These are phyloP conservation scores for Lactarius deliciosus DNA, from an alignment of 768 basidiomycete genomes.

Conservation along the genomic window DNA sequence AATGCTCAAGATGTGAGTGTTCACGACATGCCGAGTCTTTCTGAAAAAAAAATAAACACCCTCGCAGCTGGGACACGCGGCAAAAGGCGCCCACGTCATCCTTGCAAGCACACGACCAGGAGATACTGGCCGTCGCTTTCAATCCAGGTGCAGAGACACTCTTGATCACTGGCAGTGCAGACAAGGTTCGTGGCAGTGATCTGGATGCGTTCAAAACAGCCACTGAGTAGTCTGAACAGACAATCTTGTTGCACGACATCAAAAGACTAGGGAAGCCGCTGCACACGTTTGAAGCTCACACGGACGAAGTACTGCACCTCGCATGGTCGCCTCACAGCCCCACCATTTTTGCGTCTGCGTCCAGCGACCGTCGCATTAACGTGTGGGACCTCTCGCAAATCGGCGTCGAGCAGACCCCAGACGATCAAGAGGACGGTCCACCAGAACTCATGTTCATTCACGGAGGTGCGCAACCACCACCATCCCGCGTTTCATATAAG, in stretches of 20 bases:
- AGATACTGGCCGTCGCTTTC: conserved; percentile 89
- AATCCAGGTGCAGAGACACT: conserved; percentile 79
- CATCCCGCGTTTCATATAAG: neutral
- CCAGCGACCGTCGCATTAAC: conserved; percentile 89
- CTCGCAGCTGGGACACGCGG: conserved; percentile 87
- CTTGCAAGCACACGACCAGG: conserved; percentile 84
- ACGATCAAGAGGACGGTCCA: conserved; percentile 97
- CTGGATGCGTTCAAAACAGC: neutral
- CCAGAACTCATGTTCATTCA: conserved; percentile 96
- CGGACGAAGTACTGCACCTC: conserved; percentile 91
- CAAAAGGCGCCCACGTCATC: conserved; percentile 63
- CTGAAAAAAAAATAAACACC: conserved; percentile 13
- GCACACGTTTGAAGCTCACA: conserved; percentile 91
- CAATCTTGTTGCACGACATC: conserved; percentile 84
- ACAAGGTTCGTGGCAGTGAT: conserved; percentile 62
- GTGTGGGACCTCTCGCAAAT: conserved; percentile 93
- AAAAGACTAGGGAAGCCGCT: conserved; percentile 71
- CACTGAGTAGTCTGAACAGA: conserved; percentile 46
- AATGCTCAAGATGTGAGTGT: conserved; percentile 83
- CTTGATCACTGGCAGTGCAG: conserved; percentile 87
- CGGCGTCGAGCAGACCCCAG: conserved; percentile 94
- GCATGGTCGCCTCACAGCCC: conserved; percentile 94
- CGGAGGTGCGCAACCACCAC: conserved; percentile 56
- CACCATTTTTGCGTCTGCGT: conserved; percentile 92
- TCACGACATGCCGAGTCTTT: neutral